Conservation (phyloP, 306 rosid genomes). For the Gastrolobium bilobum region DNA sequence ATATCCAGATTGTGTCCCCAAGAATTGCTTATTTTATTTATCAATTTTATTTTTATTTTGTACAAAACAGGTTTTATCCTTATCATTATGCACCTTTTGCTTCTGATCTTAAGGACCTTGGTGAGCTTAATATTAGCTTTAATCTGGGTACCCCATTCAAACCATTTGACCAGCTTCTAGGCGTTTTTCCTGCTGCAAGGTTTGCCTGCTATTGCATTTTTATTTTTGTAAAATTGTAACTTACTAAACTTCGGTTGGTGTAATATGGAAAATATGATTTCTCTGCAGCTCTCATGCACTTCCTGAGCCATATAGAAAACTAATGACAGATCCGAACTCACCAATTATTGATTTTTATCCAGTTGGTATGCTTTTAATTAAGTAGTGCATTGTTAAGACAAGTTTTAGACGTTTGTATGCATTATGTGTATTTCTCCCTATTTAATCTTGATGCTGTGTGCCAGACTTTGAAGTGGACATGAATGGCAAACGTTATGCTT, state of each 20-base stretch:
- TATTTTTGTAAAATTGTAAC: not conserved
- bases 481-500: constrained; percentile 96
- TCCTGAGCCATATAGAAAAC: constrained; percentile 83
- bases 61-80: constrained; percentile 89
- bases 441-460: constrained; percentile 43
- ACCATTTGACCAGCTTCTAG: constrained; percentile 97
- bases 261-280: constrained; percentile 36
- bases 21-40: constrained; percentile 2
- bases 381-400: constrained; percentile 5
- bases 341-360: constrained; percentile 97
- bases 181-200: constrained; percentile 99
- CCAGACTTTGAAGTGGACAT: constrained; percentile 99
- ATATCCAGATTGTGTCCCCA: not conserved
- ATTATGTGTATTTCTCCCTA: constrained; percentile 8
- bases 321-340: constrained; percentile 86
- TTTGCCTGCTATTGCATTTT: constrained; percentile 37
- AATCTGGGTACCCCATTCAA: constrained; percentile 85
- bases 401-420: constrained; percentile 12
- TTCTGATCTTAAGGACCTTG: constrained; percentile 89
- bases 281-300: constrained; percentile 93
- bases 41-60: not conserved
- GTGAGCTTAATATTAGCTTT: constrained; percentile 72
- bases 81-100: constrained; percentile 99
- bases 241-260: not conserved
- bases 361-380: constrained; percentile 63